These are phyloP conservation scores for Phytophthora macrochlamydospora DNA, from an alignment of 352 stramenopile species.

Conservation along the genomic window DNA sequence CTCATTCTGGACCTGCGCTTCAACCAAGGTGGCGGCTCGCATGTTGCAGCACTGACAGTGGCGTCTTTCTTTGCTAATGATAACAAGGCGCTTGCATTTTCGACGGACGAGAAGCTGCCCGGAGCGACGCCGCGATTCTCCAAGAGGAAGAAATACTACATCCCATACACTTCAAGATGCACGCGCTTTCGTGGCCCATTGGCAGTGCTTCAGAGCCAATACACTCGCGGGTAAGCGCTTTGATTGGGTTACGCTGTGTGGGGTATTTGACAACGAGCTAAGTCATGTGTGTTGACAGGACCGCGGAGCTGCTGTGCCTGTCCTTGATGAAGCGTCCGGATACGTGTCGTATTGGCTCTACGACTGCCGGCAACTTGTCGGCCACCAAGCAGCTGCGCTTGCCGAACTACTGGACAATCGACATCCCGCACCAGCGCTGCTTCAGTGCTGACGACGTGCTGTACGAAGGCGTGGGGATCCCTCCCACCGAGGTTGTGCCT, in stretches of 20 bases:
- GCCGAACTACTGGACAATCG: constrained; percentile 84
- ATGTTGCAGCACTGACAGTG: constrained; percentile 63
- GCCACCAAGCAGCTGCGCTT: constrained; percentile 68
- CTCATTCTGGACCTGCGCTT: constrained; percentile 81
- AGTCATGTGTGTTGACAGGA: constrained; percentile 31
- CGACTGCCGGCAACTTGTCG: constrained; percentile 67
- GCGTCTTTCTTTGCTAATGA: constrained; percentile 76
- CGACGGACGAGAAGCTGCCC: constrained; percentile 72
- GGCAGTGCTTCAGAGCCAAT: constrained; percentile 75
- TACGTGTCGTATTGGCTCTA: constrained; percentile 64
- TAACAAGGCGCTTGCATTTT: constrained; percentile 55
- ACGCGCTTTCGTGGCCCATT: constrained; percentile 69
- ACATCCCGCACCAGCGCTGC: constrained; percentile 78
- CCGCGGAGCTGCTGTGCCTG: constrained; percentile 71
- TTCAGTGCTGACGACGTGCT: constrained; percentile 66
- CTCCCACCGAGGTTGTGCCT: constrained; percentile 48
- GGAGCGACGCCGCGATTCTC: constrained; percentile 48
- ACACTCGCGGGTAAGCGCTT: constrained; percentile 70
- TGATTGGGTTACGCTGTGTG: not conserved
- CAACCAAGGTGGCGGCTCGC: constrained; percentile 74
- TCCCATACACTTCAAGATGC: constrained; percentile 60
- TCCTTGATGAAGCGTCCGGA: constrained; percentile 67
- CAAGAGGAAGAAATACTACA: constrained; percentile 63
- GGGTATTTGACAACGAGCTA: not conserved
- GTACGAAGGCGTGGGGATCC: constrained; percentile 70